Evolutionary conservation across 2,329 filamentous ascomycete species (phyloP).

Genomic region (Cercospora sp.): DNA sequence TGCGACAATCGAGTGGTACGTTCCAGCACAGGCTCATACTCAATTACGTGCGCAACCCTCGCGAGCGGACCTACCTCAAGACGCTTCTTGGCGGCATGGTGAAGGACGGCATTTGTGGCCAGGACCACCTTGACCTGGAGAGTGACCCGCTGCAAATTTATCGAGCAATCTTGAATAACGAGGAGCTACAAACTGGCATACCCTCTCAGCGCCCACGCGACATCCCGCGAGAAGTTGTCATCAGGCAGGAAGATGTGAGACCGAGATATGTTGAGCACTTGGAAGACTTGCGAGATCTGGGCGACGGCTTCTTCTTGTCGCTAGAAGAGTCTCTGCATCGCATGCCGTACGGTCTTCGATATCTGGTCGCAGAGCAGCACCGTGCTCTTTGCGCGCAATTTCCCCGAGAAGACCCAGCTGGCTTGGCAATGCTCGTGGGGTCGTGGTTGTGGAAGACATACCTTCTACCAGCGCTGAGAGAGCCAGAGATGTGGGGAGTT

Average conservation of each 20-base stretch:
- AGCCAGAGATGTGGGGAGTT: slow-evolving; percentile 89
- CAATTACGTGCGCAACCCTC: slow-evolving; percentile 86
- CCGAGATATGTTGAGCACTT: slow-evolving; percentile 92
- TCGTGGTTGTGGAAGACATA: slow-evolving; percentile 96
- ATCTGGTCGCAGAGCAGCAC: slow-evolving; percentile 82
- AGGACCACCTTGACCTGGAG: slow-evolving; percentile 85
- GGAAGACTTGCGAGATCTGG: slow-evolving; percentile 89
- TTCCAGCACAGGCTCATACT: slow-evolving; percentile 87
- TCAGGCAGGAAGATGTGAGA: slow-evolving; percentile 89
- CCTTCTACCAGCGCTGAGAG: slow-evolving; percentile 81
- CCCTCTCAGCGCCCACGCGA: slow-evolving; percentile 79
- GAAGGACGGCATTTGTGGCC: slow-evolving; percentile 88
- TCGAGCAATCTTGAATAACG: slow-evolving; percentile 91
- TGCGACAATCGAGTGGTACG: slow-evolving; percentile 71
- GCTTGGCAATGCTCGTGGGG: slow-evolving; percentile 78
- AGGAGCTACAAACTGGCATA: slow-evolving; percentile 87
- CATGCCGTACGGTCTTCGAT: slow-evolving; percentile 92
- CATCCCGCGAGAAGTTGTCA: slow-evolving; percentile 88
- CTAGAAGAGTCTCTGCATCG: slow-evolving; percentile 80
- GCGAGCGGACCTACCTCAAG: slow-evolving; percentile 87
- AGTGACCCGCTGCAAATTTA: slow-evolving; percentile 98
- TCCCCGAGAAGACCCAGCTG: slow-evolving; percentile 72
- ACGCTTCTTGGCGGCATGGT: slow-evolving; percentile 83
- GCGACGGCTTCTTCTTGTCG: slow-evolving; percentile 80
- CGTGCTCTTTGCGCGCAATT: slow-evolving; percentile 76